These are phyloP conservation scores for Emericellopsis terricola DNA, from an alignment of 495 filamentous ascomycete species.

Conservation along the genomic window DNA sequence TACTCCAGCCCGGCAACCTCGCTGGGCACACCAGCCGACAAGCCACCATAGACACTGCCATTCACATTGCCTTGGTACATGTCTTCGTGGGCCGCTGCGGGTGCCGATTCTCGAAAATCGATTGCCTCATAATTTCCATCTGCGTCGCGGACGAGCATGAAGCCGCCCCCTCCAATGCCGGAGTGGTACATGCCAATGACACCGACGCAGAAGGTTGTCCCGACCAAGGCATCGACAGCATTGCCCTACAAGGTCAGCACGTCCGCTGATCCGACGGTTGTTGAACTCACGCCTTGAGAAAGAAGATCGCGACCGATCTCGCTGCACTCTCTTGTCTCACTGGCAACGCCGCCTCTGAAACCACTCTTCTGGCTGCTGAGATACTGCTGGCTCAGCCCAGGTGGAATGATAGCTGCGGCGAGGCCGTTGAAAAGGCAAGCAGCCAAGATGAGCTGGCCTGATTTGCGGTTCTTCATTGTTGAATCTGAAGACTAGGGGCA, in stretches of 20 bases:
- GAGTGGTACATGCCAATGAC: conserved; percentile 81
- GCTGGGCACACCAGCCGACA: conserved; percentile 52
- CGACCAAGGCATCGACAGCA: conserved; percentile 58
- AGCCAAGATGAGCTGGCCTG: no score
- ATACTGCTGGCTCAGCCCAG: no score
- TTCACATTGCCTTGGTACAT: conserved; percentile 44
- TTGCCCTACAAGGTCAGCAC: conserved; percentile 46
- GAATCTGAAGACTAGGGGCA: no score
- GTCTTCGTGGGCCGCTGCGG: conserved; percentile 53
- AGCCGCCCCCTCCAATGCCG: conserved; percentile 79
- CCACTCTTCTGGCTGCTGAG: no score
- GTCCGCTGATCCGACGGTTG: no score
- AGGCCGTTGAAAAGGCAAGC: no score
- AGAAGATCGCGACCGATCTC: conserved; percentile 57
- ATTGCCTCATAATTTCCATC: conserved; percentile 54
- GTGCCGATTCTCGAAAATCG: conserved; percentile 77
- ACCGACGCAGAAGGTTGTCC: conserved; percentile 57
- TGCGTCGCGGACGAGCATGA: conserved; percentile 52
- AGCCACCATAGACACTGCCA: conserved; percentile 21
- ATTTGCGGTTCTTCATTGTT: no score
- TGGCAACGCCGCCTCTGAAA: conserved; percentile 51
- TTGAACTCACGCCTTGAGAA: conserved; percentile 29
- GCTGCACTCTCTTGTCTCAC: conserved; percentile 59
- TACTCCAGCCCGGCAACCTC: conserved; percentile 64
- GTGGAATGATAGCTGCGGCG: no score